Conservation (phyloP, 2,329 filamentous ascomycete genomes). For the Sclerotiophoma versabilis region DNA sequence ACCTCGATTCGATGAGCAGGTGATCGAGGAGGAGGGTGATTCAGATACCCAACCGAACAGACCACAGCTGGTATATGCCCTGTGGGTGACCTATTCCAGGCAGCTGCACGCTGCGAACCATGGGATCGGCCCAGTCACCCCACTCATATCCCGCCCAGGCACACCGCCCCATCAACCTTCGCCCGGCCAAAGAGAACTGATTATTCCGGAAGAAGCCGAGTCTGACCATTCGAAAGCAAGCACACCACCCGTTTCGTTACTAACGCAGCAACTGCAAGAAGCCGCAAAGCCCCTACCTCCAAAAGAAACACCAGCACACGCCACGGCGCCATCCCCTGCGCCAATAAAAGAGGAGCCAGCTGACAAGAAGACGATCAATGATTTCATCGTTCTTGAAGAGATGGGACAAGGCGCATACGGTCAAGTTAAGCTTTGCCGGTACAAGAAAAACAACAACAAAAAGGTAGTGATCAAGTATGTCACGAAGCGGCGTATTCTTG, state of each 20-base stretch:
- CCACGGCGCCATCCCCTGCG: constrained; percentile 24
- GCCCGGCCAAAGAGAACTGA: constrained; percentile 69
- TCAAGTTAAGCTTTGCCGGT: constrained; percentile 91
- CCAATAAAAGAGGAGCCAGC: constrained; percentile 30
- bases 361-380: constrained; percentile 81
- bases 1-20: constrained; percentile 61
- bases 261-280: constrained; percentile 61
- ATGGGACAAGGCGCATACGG: constrained; percentile 99
- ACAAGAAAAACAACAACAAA: constrained; percentile 75
- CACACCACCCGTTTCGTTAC: constrained; percentile 53
- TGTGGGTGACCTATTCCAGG: constrained; percentile 97
- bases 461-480: constrained; percentile 98
- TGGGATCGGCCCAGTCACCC: constrained; percentile 67
- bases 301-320: constrained; percentile 10
- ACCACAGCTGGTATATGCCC: constrained; percentile 82
- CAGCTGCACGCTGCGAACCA: constrained; percentile 81
- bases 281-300: constrained; percentile 56
- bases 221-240: constrained; percentile 43
- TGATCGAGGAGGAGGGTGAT: constrained; percentile 65
- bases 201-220: constrained; percentile 48
- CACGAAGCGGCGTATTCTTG: constrained; percentile 93
- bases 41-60: constrained; percentile 56
- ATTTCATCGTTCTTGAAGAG: constrained; percentile 93
- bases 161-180: constrained; percentile 82
- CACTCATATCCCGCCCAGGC: constrained; percentile 67